Base-by-base conservation (phyloP, 176 grass and related monocot genomes). In the Luzula sylvatica region DNA sequence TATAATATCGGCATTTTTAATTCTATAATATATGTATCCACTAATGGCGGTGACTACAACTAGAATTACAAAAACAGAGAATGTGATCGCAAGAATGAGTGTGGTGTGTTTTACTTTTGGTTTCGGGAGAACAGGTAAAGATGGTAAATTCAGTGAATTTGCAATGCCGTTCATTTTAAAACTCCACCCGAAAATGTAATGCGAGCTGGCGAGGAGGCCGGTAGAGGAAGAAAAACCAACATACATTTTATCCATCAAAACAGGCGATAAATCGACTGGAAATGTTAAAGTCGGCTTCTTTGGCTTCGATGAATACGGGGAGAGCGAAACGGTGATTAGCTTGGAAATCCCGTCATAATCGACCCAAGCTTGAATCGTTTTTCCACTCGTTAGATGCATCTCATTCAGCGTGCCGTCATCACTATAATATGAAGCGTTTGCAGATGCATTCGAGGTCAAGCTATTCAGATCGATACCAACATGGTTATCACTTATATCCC, bases 401-500 rank as follows among this genome's bases (percentile, higher is more conserved):
- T 83, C 72, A 46, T 38, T 52, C 60, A 79, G 79, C 8, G 52
- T 70, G 46, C 79, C 79, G 4, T 65, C 67, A 28, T 83, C 66
- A 42, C 66, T 63, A 65, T 80, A 89, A 57, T 83, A 89, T 0
- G 75, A 75, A 5, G 79, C 76, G 76, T 75, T 70, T 66, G 75
- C 68, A 42, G 81, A 69, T 70, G 52, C 65, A 23, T 81, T 40
- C 35, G 81, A 85, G 27, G 54, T 24, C 68, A 92, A 70, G 0
- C 81, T 78, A 59, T 92, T 21, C 8, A 92, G 74, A 63, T 92
- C 76, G 69, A 92, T 26, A 17, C 87, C 87, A 51, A 92, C 87
- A 54, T 92, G 87, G 80, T 92, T 92, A 56, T 68, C 69, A 71
- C 61, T 85, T 69, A 85, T 85, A 69, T 92, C 87, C 65, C 49